phyloP scores from a whole-genome alignment of 306 rosid genomes.

The Biancaea sappan region DNA sequence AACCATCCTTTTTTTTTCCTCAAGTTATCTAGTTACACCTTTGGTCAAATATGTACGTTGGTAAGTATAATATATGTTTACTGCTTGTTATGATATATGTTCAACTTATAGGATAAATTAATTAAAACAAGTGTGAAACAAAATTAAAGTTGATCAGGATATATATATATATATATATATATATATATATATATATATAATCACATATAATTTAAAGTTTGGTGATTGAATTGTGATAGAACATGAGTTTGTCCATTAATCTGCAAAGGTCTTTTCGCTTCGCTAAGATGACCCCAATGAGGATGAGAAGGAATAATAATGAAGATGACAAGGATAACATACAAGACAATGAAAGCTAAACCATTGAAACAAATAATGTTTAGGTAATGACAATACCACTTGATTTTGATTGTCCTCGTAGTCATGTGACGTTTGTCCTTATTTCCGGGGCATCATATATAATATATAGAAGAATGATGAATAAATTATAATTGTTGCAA shows the following conservation, averaged over 20 bases:
- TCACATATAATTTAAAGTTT: too few species aligned
- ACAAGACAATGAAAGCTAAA: background rate
- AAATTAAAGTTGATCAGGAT: too few species aligned
- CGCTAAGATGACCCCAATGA: background rate
- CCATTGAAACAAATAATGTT: background rate
- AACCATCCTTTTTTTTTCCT: too few species aligned
- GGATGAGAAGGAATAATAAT: background rate
- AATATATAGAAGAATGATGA: background rate
- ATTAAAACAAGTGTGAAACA: too few species aligned
- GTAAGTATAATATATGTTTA: too few species aligned
- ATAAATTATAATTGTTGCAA: too few species aligned
- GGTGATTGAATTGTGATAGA: background rate
- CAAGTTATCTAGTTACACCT: too few species aligned
- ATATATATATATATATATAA: too few species aligned
- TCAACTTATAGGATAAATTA: too few species aligned
- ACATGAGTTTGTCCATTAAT: background rate
- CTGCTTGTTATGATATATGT: too few species aligned
- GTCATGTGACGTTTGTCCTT: conserved; percentile 22
- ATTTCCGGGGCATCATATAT: background rate
- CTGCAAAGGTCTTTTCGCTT: background rate
- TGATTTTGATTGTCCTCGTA: background rate
- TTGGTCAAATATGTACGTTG: too few species aligned
- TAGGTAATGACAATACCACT: background rate
- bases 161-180: too few species aligned
- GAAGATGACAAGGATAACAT: background rate